Evolutionary conservation across 257 asterid genomes (phyloP).

Genomic region (Nicotiana knightiana): DNA sequence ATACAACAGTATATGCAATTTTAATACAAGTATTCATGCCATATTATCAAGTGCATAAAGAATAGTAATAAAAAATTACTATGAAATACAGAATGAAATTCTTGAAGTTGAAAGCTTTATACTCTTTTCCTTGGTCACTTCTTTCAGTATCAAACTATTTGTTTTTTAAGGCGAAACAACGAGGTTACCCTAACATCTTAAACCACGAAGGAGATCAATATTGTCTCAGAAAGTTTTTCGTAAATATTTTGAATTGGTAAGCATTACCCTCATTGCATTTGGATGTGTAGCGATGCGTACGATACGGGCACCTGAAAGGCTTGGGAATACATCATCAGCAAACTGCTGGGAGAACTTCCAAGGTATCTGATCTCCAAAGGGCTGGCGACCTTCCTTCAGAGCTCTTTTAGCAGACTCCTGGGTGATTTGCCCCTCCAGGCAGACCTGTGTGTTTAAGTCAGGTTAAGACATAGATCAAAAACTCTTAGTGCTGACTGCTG

Average conservation of each 20-base stretch:
- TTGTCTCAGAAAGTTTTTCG: too few species aligned
- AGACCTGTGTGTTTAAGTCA: slow-evolving; percentile 31
- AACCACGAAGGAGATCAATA: too few species aligned
- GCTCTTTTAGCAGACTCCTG: slow-evolving; percentile 55
- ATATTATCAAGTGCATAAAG: neutral
- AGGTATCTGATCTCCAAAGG: slow-evolving; percentile 85
- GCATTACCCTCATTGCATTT: slow-evolving; percentile 80
- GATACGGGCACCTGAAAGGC: slow-evolving; percentile 87
- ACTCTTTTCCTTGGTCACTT: neutral
- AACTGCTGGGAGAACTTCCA: slow-evolving; percentile 86
- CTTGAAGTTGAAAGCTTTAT: neutral
- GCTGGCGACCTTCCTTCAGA: slow-evolving; percentile 61
- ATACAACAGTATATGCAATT: neutral
- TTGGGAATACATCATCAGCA: slow-evolving; percentile 59
- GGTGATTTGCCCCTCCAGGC: slow-evolving; percentile 85
- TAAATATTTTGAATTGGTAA: neutral
- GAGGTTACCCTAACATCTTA: too few species aligned
- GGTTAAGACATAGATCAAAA: too few species aligned
- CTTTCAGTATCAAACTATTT: neutral
- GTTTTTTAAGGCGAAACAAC: too few species aligned
- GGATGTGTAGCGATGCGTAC: slow-evolving; percentile 96
- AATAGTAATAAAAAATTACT: too few species aligned
- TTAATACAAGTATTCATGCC: neutral
- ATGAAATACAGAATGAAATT: neutral
- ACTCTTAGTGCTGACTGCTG: too few species aligned